Evolutionary conservation across 2,329 filamentous ascomycete genomes (phyloP).

Genomic region (Pleomassaria siparia): DNA sequence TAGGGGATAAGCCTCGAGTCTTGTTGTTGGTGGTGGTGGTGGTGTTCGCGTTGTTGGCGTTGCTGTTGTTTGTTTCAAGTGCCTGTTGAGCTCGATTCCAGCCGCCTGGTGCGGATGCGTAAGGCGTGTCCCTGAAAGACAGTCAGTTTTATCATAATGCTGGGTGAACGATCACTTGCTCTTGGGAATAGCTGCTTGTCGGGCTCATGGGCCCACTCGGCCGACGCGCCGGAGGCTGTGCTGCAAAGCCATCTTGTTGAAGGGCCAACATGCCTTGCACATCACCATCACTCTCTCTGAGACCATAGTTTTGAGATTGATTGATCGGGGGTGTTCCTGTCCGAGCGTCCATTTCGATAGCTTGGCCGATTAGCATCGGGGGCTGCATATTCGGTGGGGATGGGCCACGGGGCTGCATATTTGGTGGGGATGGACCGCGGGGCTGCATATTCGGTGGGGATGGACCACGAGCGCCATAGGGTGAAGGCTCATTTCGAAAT

Average conservation of each 20-base stretch:
- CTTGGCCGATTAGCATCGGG: slow-evolving; percentile 57
- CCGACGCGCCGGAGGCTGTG: slow-evolving; percentile 27
- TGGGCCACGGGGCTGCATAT: too few species aligned
- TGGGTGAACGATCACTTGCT: slow-evolving; percentile 58
- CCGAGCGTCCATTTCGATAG: slow-evolving; percentile 78
- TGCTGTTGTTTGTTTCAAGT: slow-evolving; percentile 28
- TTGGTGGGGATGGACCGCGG: too few species aligned
- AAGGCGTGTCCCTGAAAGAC: slow-evolving; percentile 35
- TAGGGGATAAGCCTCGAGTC: slow-evolving; percentile 41
- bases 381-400: slow-evolving; percentile 42
- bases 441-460: slow-evolving; percentile 58
- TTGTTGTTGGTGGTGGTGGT: slow-evolving; percentile 33
- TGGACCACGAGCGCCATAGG: slow-evolving; percentile 57
- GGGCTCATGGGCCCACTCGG: slow-evolving; percentile 50
- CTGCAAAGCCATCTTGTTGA: slow-evolving; percentile 55
- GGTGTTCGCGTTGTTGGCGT: slow-evolving; percentile 29
- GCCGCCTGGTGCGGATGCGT: slow-evolving; percentile 52
- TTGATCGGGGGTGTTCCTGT: slow-evolving; percentile 29
- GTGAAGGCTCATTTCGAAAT: slow-evolving; percentile 39
- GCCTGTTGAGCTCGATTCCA: slow-evolving; percentile 30
- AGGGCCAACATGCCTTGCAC: slow-evolving; percentile 73
- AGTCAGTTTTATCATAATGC: background rate
- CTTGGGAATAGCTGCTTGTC: slow-evolving; percentile 70
- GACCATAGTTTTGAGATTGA: slow-evolving; percentile 37
- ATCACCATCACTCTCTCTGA: slow-evolving; percentile 67